phyloP scores from a whole-genome alignment of 148 eudicot species.

The Cornus florida region DNA sequence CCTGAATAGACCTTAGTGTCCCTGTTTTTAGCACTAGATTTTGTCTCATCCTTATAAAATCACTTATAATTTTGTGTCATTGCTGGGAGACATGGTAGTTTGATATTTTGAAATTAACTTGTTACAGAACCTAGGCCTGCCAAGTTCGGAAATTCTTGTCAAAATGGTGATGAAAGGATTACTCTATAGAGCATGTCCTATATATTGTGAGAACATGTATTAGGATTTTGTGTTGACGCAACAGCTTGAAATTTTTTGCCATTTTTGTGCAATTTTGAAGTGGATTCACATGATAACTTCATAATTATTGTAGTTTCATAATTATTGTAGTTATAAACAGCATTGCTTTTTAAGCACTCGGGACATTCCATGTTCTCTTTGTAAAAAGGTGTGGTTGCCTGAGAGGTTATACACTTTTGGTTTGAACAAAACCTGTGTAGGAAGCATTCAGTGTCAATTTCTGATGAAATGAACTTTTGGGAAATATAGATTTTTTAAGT shows the following conservation, averaged over 20 bases:
- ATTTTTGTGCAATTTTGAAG: neutral
- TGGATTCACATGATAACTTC: neutral
- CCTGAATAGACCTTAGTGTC: too few species aligned
- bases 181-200: too few species aligned
- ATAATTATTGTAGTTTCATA: neutral
- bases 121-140: too few species aligned
- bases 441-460: neutral
- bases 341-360: neutral
- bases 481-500: neutral
- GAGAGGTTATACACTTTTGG: neutral
- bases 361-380: neutral
- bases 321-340: neutral
- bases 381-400: neutral
- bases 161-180: neutral
- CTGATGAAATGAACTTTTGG: neutral
- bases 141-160: too few species aligned
- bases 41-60: too few species aligned
- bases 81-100: too few species aligned
- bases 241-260: neutral
- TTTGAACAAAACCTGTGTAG: neutral
- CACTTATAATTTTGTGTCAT: too few species aligned
- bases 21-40: too few species aligned
- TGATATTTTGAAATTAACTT: too few species aligned
- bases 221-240: neutral
- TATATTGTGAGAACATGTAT: neutral